Evolutionary conservation across 2,329 filamentous ascomycete genomes (phyloP).

Genomic region (Colletotrichum acutatum): DNA sequence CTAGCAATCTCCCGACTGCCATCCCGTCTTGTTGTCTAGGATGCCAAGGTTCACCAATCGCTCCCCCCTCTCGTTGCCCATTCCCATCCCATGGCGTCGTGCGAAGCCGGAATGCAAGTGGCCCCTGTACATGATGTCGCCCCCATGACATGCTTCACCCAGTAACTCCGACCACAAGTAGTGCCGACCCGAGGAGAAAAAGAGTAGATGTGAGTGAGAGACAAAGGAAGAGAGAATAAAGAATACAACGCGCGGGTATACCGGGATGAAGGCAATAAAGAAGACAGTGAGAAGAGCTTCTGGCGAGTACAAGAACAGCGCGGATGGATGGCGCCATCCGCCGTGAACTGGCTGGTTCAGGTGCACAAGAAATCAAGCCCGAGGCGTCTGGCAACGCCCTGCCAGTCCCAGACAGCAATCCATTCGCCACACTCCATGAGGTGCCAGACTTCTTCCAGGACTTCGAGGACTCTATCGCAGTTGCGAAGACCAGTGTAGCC

Average conservation of each 20-base stretch:
- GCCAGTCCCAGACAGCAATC: conserved; percentile 73
- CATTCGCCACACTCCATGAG: conserved; percentile 69
- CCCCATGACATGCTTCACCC: conserved; percentile 17
- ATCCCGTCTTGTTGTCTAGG: background rate
- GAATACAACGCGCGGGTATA: conserved; percentile 33
- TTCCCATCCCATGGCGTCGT: background rate
- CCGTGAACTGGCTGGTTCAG: conserved; percentile 39
- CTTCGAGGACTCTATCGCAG: conserved; percentile 61
- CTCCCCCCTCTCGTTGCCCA: background rate
- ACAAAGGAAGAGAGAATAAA: background rate
- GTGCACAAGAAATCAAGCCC: conserved; percentile 67
- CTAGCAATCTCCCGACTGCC: background rate
- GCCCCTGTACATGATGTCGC: conserved; percentile 16
- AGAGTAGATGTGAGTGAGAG: background rate
- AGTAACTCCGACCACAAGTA: conserved; percentile 15
- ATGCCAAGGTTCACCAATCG: background rate
- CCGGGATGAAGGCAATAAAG: conserved; percentile 13
- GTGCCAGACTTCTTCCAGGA: conserved; percentile 69
- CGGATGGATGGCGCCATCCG: background rate
- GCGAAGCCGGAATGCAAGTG: conserved; percentile 3
- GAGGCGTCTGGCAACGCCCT: conserved; percentile 63
- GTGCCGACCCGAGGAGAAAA: background rate
- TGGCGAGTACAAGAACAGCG: background rate
- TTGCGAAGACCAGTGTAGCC: conserved; percentile 71
- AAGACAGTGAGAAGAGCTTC: too few species aligned